These are phyloP conservation scores for Ilyonectria sp. DNA, from an alignment of 2,329 filamentous ascomycete species.

Conservation along the genomic window DNA sequence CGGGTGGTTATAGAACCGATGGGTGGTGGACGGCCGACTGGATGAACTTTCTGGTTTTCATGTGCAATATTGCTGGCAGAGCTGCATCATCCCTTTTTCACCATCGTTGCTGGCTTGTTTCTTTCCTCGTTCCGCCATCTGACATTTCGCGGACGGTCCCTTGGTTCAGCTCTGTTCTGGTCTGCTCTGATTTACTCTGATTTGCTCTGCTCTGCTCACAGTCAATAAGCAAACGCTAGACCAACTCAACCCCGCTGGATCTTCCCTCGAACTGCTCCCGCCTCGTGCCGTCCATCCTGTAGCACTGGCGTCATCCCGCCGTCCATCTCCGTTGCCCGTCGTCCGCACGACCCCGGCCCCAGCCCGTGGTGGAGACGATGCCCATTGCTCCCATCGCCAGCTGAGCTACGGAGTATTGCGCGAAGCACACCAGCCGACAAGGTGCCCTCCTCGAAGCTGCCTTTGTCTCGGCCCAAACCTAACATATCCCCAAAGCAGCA, in stretches of 20 bases:
- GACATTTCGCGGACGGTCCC: not conserved
- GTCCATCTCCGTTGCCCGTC: conserved; percentile 8
- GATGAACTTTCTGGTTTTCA: not conserved
- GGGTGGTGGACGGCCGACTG: conserved; percentile 18
- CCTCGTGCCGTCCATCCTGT: conserved; percentile 11
- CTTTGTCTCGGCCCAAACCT: conserved; percentile 5
- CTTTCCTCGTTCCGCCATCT: not conserved
- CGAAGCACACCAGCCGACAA: not conserved
- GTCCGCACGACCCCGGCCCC: conserved; percentile 12
- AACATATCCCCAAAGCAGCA: not conserved
- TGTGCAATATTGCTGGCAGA: not conserved
- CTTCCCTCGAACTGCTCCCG: conserved; percentile 8
- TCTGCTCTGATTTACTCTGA: no score
- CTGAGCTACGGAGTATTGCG: not conserved
- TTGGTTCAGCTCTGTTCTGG: not conserved
- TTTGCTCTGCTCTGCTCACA: not conserved
- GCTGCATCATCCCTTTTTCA: not conserved
- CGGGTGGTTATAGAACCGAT: not conserved
- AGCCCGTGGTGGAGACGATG: conserved; percentile 2
- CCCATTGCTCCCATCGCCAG: not conserved
- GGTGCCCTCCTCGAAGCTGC: not conserved
- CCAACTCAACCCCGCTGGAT: not conserved
- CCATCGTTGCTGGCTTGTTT: not conserved
- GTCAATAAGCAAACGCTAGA: conserved; percentile 11
- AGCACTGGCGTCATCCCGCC: conserved; percentile 21